Evolutionary conservation across 768 basidiomycete genomes (phyloP).

Genomic region (Kwoniella botswanensis): DNA sequence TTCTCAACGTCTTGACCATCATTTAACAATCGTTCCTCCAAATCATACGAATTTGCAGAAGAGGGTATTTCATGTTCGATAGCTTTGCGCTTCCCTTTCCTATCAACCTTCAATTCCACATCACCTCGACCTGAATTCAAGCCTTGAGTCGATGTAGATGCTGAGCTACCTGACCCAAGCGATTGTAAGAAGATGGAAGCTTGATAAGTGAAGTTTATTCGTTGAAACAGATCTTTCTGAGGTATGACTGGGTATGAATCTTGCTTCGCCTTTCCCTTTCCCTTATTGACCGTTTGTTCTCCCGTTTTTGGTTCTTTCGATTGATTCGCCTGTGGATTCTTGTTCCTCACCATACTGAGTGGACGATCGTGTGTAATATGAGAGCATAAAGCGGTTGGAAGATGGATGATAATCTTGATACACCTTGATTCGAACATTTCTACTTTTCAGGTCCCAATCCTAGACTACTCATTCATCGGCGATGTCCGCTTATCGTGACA

Average conservation of each 20-base stretch:
- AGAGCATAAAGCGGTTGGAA: neutral
- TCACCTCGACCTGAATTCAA: neutral
- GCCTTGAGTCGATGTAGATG: neutral
- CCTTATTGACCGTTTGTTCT: neutral
- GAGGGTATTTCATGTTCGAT: neutral
- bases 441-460: too few relatives aligned
- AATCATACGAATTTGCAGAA: neutral
- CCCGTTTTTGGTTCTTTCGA: neutral
- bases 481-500: neutral
- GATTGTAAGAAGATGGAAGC: conserved; percentile 33
- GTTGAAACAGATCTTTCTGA: conserved; percentile 33
- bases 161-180: conserved; percentile 6
- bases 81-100: conserved; percentile 21
- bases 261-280: neutral
- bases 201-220: conserved; percentile 33
- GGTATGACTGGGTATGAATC: conserved; percentile 16
- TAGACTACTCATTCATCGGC: neutral
- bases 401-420: neutral
- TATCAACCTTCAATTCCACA: conserved; percentile 11
- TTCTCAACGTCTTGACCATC: neutral
- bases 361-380: too few relatives aligned
- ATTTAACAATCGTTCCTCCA: neutral
- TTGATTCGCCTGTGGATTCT: neutral
- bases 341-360: neutral
- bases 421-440: too few relatives aligned